Conservation (phyloP, 1,284 basidiomycete genomes). For the Puccinia novopanici region DNA sequence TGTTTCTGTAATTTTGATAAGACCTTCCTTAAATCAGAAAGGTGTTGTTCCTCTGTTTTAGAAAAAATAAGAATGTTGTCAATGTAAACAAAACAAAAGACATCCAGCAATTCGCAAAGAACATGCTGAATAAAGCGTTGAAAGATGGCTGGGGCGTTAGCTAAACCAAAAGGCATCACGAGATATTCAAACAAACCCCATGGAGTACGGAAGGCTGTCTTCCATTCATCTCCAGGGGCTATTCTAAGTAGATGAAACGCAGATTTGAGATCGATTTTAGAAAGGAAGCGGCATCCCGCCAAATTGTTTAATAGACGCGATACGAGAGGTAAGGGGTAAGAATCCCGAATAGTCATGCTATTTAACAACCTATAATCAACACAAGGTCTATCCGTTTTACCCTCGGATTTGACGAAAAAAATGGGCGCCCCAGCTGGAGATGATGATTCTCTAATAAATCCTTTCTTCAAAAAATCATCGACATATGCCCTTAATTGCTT, state of each 20-base stretch:
- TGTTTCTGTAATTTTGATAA: neutral
- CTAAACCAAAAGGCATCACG: conserved; percentile 62
- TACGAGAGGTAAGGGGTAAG: too few relatives aligned
- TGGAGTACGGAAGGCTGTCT: conserved; percentile 60
- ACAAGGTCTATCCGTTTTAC: neutral
- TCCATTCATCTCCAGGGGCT: conserved; percentile 57
- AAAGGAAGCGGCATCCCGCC: too few relatives aligned
- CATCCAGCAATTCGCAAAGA: neutral
- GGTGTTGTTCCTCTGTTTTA: conserved; percentile 59
- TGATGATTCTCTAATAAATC: conserved; percentile 14
- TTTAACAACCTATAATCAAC: conserved; percentile 25
- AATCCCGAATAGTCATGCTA: neutral
- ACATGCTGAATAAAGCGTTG: neutral
- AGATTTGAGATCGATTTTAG: too few relatives aligned
- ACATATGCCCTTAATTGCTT: neutral
- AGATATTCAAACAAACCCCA: conserved; percentile 60
- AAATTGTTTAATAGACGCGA: too few relatives aligned
- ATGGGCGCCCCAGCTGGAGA: too few relatives aligned
- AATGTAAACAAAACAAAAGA: conserved; percentile 20
- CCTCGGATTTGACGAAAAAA: too few relatives aligned
- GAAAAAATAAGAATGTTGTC: too few relatives aligned
- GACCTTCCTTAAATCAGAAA: neutral
- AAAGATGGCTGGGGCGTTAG: conserved; percentile 59
- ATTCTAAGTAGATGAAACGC: conserved; percentile 58
- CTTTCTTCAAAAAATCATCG: conserved; percentile 22